Evolutionary conservation across 169 alveolate species (phyloP), one percentile per base, ranked within the genome.

Genomic region (Babesia sp.): DNA sequence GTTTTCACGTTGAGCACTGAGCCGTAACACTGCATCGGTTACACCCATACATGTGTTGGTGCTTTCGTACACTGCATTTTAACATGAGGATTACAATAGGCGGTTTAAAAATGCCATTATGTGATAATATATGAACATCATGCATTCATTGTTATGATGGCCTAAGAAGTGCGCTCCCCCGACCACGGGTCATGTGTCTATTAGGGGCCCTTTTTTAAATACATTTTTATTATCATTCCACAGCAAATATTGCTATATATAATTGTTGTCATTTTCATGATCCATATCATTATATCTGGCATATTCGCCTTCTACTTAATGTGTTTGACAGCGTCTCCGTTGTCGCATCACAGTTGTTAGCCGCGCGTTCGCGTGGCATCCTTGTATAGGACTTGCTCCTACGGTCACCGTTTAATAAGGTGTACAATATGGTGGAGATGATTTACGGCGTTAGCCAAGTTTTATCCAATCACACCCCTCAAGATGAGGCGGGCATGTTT

Each of bases 341-440:
- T 16, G 50, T 24, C 67, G 67, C 67, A 36, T 12, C 57, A 12
- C 28, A 3, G 33, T 29, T 39, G 71, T 20, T 45, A 16, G 20
- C 51, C 48, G 54, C 74, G 74, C 51, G 51, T 50, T 8, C 51
- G 41, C 54, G 74, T 64, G 63, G 53, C 74, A 26, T 28, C 33
- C 50, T 48, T 5, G 54, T 37, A n/a, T 4, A 1, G 34, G 41
- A 1, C 37, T 48, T 39, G 0, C 0, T 53, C 8, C 55, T 14
- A 2, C 34, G 34, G 24, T 33, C 29, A 0, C 29, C 22, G 45
- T 22, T 16, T n/a, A n/a, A 2, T 22, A 1, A 45, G 18, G 5
- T 12, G 28, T 3, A 50, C 36, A 64, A 45, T 36, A 64, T 64
- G 74, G 26, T 16, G 44, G 63, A 33, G 45, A 24, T 37, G 50